Base-by-base conservation (phyloP, 2,329 filamentous ascomycete genomes). In the Aspergillus tamarii region DNA sequence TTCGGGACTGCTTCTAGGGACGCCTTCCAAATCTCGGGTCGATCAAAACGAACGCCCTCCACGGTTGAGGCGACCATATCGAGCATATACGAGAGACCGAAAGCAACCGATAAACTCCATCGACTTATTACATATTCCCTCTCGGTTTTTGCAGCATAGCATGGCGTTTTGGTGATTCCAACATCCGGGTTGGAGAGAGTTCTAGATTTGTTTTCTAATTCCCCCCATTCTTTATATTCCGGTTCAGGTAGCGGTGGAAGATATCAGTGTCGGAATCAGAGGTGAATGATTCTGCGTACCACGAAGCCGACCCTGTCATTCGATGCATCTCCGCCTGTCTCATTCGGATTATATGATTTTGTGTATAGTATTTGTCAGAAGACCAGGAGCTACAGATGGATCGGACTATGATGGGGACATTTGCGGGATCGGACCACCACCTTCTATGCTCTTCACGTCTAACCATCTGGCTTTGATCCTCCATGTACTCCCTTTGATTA, bases 81-180 rank as follows among this genome's bases (percentile, higher is more conserved):
- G 26, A 50, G 46, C 46, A 50, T 28, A 50, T 50, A 50, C 46
- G 26, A 52, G 48, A 52, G 48, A 52, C 21, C 19, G 30, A 23
- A 36, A 55, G 52, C 39, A 36, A 26, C 32, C 28, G 11, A 32
- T 32, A 52, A 26, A 55, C 30, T n/a, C 52, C 30, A 39, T 55
- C 52, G 14, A 55, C 52, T 16, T 39, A 23, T 21, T 36, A 36
- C 52, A 19, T 36, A 39, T 36, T 59, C 67, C 64, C 58, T 67
- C 60, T 71, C 66, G 59, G 67, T 72, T 72, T 75, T 70, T 62
- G 67, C 67, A 70, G 76, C 77, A 79, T 79, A 79, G 77, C 77
- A 79, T 73, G 77, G 77, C 76, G 77, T 79, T 78, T 67, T 71
- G 70, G 71, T 73, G 67, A 71, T 69, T 65, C 62, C 65, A 67